Percentiles rank a stretch among this genome's conserved stretches.
Evolutionary conservation across 768 basidiomycete genomes (phyloP).

Genomic region (Cystofilobasidium bisporidii): DNA sequence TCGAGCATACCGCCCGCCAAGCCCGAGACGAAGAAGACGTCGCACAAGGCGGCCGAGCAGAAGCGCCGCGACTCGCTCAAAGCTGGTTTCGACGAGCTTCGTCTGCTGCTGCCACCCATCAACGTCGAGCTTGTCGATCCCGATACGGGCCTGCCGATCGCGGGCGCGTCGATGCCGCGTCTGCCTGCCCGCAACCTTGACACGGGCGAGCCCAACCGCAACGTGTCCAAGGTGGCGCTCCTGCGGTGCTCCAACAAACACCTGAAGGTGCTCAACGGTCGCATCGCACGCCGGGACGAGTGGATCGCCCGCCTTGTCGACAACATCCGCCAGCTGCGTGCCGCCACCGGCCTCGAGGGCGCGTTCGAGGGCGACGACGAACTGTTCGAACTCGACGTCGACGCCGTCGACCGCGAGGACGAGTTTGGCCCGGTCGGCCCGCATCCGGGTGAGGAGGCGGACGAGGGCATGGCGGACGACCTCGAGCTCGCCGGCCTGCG

Average conservation of each 20-base stretch:
- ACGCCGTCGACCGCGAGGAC: slow-evolving; percentile 4
- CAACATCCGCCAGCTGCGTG: not conserved
- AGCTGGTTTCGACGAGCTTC: slow-evolving; percentile 57
- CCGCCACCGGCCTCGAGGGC: slow-evolving; percentile 1
- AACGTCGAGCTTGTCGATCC: slow-evolving; percentile 59
- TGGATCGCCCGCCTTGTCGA: slow-evolving; percentile 54
- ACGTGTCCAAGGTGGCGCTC: slow-evolving; percentile 85
- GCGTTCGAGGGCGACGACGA: not conserved
- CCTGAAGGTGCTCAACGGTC: slow-evolving; percentile 63
- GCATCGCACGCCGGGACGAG: slow-evolving; percentile 67
- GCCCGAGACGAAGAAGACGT: slow-evolving; percentile 39
- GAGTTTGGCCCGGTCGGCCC: not conserved
- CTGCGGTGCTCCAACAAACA: slow-evolving; percentile 84
- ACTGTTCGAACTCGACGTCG: not conserved
- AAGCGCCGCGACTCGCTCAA: slow-evolving; percentile 94
- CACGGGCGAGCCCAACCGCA: slow-evolving; percentile 64
- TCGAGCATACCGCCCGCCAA: slow-evolving; percentile 25
- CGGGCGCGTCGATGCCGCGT: slow-evolving; percentile 79
- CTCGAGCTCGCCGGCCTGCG: not conserved
- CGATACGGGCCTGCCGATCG: slow-evolving; percentile 63
- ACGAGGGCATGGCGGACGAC: slow-evolving; percentile 1
- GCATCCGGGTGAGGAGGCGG: not conserved
- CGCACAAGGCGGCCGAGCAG: slow-evolving; percentile 89
- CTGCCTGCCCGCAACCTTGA: slow-evolving; percentile 67
- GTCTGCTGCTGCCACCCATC: slow-evolving; percentile 71